These are phyloP conservation scores for Diaporthe amygdali DNA, from an alignment of 2,329 filamentous ascomycete species.

Conservation along the genomic window DNA sequence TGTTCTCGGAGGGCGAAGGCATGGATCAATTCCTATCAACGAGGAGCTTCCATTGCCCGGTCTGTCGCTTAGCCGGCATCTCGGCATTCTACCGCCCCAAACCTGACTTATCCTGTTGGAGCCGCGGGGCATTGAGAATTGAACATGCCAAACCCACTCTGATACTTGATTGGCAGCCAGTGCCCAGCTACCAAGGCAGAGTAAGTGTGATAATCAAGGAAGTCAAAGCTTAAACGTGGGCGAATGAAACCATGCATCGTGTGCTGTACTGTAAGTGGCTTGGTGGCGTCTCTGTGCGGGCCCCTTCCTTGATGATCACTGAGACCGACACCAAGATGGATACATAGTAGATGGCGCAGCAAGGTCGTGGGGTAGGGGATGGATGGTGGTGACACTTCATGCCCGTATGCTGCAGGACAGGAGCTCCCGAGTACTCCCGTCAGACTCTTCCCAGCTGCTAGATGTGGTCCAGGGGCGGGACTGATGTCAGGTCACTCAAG, in stretches of 20 bases:
- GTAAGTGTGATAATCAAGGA: constrained; percentile 18
- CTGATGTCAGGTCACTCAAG: constrained; percentile 17
- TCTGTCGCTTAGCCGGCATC: background rate
- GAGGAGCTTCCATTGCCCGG: background rate
- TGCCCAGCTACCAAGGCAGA: background rate
- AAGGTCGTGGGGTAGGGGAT: constrained; percentile 8
- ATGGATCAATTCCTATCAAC: background rate
- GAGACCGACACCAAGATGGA: background rate
- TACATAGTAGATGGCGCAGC: constrained; percentile 13
- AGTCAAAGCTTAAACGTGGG: constrained; percentile 22
- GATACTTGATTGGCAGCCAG: constrained; percentile 3
- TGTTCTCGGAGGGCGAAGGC: background rate
- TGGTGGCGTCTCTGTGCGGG: background rate
- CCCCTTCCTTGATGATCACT: constrained; percentile 6
- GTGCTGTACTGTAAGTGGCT: background rate
- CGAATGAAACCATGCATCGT: constrained; percentile 1
- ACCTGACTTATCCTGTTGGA: background rate
- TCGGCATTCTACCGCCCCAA: background rate
- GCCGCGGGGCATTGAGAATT: background rate
- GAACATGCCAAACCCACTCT: background rate
- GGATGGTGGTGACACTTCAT: constrained; percentile 18
- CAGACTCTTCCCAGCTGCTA: background rate
- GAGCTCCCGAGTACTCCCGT: background rate
- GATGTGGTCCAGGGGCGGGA: background rate
- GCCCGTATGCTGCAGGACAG: background rate